These are phyloP conservation scores for Rutstroemia sp. DNA, from an alignment of 2,329 filamentous ascomycete genomes.

Conservation along the genomic window DNA sequence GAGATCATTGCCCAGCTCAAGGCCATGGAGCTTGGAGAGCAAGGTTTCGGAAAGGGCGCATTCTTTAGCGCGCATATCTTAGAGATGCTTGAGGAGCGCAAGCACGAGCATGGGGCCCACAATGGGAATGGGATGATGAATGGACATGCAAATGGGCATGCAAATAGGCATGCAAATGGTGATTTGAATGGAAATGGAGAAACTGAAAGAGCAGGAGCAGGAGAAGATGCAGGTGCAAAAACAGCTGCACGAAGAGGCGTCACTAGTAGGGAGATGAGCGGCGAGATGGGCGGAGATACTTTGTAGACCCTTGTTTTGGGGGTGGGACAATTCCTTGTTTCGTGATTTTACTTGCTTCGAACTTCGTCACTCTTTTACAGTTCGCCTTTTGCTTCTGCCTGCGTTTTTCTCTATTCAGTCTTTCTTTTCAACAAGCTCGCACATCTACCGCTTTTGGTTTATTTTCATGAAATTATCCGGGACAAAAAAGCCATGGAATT, in stretches of 20 bases:
- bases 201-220: background rate
- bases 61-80: constrained; percentile 36
- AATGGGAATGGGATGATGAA: background rate
- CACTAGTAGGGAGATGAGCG: constrained; percentile 34
- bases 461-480: background rate
- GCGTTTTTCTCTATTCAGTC: background rate
- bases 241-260: constrained; percentile 4
- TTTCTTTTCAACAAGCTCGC: background rate
- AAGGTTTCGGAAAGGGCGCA: constrained; percentile 32
- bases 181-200: background rate
- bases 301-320: constrained; percentile 11
- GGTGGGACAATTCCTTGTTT: constrained; percentile 6
- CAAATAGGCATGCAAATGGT: background rate
- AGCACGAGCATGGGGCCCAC: background rate
- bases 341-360: background rate
- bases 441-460: background rate
- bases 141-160: background rate
- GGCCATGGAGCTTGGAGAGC: too few relatives aligned
- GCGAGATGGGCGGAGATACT: constrained; percentile 58
- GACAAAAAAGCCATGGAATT: too few relatives aligned
- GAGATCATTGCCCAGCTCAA: constrained; percentile 36
- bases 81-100: background rate
- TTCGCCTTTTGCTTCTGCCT: background rate
- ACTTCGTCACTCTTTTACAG: background rate
- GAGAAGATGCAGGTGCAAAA: background rate